Evolutionary conservation across 805 yeast species (phyloP).

Genomic region (Helenozyma rhizophorensis): DNA sequence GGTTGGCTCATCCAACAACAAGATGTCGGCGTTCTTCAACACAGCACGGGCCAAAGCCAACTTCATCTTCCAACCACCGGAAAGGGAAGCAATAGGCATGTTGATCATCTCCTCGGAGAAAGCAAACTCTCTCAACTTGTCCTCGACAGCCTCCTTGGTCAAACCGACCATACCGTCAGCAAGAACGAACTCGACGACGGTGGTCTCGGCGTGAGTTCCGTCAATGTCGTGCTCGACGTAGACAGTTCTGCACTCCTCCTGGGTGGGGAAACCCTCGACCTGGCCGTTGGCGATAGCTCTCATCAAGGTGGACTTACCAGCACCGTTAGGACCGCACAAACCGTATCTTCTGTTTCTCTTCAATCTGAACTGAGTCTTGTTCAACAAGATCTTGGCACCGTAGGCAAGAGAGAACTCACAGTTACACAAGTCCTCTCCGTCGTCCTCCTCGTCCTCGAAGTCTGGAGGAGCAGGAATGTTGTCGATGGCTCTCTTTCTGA

Average conservation of each 20-base stretch:
- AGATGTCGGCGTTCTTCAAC: constrained; percentile 95
- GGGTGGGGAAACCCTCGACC: constrained; percentile 99
- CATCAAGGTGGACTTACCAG: constrained; percentile 66
- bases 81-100: constrained; percentile 93
- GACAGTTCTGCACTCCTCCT: constrained; percentile 98
- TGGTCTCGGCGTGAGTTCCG: constrained; percentile 94
- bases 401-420: constrained; percentile 99
- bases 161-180: constrained; percentile 75
- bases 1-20: constrained; percentile 98
- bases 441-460: constrained; percentile 96
- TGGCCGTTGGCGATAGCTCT: constrained; percentile 96
- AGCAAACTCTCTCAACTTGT: constrained; percentile 82
- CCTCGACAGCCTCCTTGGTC: constrained; percentile 64
- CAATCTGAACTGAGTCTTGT: constrained; percentile 98
- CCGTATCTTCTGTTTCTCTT: constrained; percentile 99
- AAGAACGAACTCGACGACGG: constrained; percentile 88
- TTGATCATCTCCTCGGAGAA: constrained; percentile 90
- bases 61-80: constrained; percentile 99
- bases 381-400: constrained; percentile 99
- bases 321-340: constrained; percentile 68
- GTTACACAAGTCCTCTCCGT: constrained; percentile 99
- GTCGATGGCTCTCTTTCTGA: constrained; percentile 94
- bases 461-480: constrained; percentile 96
- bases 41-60: constrained; percentile 99
- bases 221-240: constrained; percentile 99